phyloP scores from a whole-genome alignment of 768 basidiomycete species.

The Suillus luteus region DNA sequence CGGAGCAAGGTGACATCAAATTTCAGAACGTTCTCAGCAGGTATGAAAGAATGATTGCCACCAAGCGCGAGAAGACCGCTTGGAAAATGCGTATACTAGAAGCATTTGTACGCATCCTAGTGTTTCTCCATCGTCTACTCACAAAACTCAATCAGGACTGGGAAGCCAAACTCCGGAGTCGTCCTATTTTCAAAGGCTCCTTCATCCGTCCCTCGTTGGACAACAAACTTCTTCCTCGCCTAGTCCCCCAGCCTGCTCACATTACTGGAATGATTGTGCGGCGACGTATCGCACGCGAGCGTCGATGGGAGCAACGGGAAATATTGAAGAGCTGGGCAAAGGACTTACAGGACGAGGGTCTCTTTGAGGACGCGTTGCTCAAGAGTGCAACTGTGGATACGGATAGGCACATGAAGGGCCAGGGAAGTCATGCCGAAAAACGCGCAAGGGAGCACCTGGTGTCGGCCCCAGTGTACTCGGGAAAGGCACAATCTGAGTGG shows the following conservation, averaged over 20 bases:
- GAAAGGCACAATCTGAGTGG: neutral
- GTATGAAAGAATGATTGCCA: conserved; percentile 59
- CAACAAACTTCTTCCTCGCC: conserved; percentile 74
- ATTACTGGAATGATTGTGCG: conserved; percentile 69
- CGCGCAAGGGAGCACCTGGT: neutral
- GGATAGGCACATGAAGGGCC: neutral
- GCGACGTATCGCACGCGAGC: conserved; percentile 45
- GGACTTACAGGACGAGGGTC: conserved; percentile 39
- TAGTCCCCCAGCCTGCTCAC: conserved; percentile 77
- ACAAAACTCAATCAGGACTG: conserved; percentile 47
- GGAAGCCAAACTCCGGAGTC: conserved; percentile 50
- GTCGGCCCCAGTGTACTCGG: conserved; percentile 5
- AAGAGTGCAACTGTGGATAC: neutral
- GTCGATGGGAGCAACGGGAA: conserved; percentile 42
- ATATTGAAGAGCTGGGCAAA: conserved; percentile 35
- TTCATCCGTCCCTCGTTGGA: conserved; percentile 63
- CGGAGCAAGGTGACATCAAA: conserved; percentile 53
- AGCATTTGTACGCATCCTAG: conserved; percentile 48
- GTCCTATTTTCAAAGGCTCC: conserved; percentile 72
- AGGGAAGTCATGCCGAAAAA: neutral
- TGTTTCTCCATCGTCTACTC: neutral
- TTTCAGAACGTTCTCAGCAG: conserved; percentile 49
- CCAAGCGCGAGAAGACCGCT: conserved; percentile 48
- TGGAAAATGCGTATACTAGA: conserved; percentile 49
- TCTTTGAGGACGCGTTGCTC: conserved; percentile 38